phyloP scores from a whole-genome alignment of 306 rosid genomes.

The Datisca glomerata region DNA sequence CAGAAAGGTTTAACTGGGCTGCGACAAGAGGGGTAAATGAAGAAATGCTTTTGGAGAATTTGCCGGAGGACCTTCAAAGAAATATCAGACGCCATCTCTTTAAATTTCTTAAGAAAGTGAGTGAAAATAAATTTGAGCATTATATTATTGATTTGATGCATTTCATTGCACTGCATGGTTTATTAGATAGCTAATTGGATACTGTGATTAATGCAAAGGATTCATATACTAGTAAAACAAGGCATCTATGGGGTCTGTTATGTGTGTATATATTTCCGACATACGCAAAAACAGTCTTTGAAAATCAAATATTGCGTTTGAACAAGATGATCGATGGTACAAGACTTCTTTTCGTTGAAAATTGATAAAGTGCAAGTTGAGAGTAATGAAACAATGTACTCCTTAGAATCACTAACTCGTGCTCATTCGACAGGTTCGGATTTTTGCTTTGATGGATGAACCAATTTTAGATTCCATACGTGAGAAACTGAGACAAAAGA shows the following conservation, averaged over 20 bases:
- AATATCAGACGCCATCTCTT: conserved; percentile 78
- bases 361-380: not conserved
- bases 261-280: too few species aligned
- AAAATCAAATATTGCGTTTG: too few species aligned
- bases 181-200: too few species aligned
- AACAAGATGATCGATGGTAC: too few species aligned
- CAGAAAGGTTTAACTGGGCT: conserved; percentile 76
- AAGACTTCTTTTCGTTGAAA: too few species aligned
- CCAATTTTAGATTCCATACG: conserved; percentile 67
- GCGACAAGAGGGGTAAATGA: conserved; percentile 94
- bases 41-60: conserved; percentile 56
- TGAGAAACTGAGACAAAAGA: conserved; percentile 61
- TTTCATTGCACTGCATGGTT: too few species aligned
- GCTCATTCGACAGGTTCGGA: conserved; percentile 73
- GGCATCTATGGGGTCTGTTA: too few species aligned
- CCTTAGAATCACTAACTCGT: not conserved
- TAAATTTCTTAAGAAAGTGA: conserved; percentile 42
- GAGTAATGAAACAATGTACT: not conserved
- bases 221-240: too few species aligned
- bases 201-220: too few species aligned
- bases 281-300: too few species aligned
- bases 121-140: conserved; percentile 5
- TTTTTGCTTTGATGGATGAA: conserved; percentile 65
- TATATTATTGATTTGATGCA: too few species aligned
- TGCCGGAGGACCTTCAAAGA: conserved; percentile 78